phyloP scores from a whole-genome alignment of 1,284 basidiomycete genomes.

The Singerocomus rubriflavus region DNA sequence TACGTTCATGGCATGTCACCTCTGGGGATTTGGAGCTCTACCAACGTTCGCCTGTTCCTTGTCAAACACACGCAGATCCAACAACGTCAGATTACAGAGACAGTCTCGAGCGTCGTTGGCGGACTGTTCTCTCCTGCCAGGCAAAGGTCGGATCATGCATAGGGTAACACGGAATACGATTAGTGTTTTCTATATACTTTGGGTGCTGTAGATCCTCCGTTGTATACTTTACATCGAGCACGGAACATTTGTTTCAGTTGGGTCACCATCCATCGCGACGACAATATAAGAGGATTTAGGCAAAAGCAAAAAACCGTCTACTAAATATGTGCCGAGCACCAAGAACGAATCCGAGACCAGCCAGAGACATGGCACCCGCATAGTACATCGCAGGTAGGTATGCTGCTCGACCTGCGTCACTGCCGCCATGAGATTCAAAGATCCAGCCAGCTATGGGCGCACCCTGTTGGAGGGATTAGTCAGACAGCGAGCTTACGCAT shows the following conservation, averaged over 20 bases:
- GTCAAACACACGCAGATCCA: constrained; percentile 79
- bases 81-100: constrained; percentile 67
- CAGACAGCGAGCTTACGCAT: background rate
- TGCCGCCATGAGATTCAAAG: constrained; percentile 28
- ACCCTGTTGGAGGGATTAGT: constrained; percentile 6
- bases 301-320: constrained; percentile 15
- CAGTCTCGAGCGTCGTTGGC: constrained; percentile 74
- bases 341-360: constrained; percentile 21
- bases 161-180: constrained; percentile 2
- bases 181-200: background rate
- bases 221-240: background rate
- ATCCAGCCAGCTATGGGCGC: constrained; percentile 30
- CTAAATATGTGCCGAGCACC: constrained; percentile 10
- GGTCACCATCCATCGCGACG: background rate
- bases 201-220: background rate
- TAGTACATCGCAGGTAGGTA: constrained; percentile 34
- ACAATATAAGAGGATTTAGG: constrained; percentile 1
- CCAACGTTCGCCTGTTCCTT: constrained; percentile 82
- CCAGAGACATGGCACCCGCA: constrained; percentile 28
- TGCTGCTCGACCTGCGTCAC: constrained; percentile 20
- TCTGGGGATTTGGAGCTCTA: constrained; percentile 84
- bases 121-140: constrained; percentile 32
- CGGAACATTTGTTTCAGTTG: background rate
- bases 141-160: constrained; percentile 29
- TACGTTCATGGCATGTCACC: constrained; percentile 86